Percentiles rank a stretch among this genome's conserved stretches.
Conservation (phyloP, 495 filamentous ascomycete species). For the Lineolata rhizophorae region DNA sequence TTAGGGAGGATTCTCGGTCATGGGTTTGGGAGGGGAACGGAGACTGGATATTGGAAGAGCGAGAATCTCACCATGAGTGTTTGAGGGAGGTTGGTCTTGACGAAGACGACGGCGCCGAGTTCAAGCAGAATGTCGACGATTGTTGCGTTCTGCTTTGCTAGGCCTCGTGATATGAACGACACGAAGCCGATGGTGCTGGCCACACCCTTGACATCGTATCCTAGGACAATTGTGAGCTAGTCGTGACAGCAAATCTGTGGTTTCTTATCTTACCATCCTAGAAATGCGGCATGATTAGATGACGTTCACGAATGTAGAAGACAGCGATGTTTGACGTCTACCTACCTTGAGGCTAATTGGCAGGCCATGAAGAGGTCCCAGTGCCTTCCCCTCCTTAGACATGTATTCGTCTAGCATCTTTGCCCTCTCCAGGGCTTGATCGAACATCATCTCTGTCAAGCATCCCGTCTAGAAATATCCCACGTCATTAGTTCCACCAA, state of each 20-base stretch:
- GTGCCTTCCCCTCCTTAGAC: slow-evolving; percentile 13
- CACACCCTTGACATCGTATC: slow-evolving; percentile 10
- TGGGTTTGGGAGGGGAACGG: no score
- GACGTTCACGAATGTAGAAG: no score
- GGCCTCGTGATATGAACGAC: slow-evolving; percentile 9
- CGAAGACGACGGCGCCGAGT: slow-evolving; percentile 28
- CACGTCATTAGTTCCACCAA: no score
- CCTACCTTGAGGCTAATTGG: slow-evolving; percentile 25
- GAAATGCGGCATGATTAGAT: no score
- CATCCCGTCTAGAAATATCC: slow-evolving; percentile 15
- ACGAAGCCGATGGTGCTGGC: slow-evolving; percentile 11
- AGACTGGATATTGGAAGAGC: slow-evolving; percentile 3
- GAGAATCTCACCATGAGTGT: no score
- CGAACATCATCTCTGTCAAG: slow-evolving; percentile 19
- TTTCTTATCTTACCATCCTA: no score
- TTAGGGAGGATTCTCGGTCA: slow-evolving; percentile 1
- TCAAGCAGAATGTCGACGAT: slow-evolving; percentile 18
- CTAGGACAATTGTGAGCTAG: no score
- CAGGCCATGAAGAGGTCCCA: slow-evolving; percentile 23
- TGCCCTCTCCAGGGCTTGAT: slow-evolving; percentile 22
- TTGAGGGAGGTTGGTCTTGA: slow-evolving; percentile 34
- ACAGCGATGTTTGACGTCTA: no score
- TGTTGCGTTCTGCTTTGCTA: slow-evolving; percentile 2
- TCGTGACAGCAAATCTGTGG: no score
- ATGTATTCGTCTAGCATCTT: slow-evolving; percentile 22